Evolutionary conservation across 129 eudicot species (phyloP).

Genomic region (Flaveria linearis): DNA sequence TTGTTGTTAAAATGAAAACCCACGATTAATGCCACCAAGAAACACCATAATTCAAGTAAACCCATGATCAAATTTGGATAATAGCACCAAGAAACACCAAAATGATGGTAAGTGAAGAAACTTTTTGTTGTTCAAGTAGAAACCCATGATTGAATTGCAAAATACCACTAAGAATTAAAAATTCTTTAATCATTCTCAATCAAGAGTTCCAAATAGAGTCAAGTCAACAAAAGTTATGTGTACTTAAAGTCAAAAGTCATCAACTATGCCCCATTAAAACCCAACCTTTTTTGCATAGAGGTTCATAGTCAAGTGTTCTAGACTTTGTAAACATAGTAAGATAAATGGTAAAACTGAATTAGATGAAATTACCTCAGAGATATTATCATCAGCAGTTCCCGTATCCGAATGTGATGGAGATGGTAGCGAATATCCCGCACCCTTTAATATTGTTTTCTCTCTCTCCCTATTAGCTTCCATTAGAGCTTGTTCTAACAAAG

Average conservation of each 20-base stretch:
- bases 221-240: neutral
- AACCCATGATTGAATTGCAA: no score
- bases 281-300: no score
- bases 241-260: neutral
- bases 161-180: no score
- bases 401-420: neutral
- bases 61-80: no score
- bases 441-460: conserved; percentile 33
- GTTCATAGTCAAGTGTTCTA: neutral
- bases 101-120: no score
- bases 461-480: conserved; percentile 73
- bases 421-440: neutral
- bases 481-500: conserved; percentile 55
- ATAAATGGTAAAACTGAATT: neutral
- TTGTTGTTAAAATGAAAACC: no score
- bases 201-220: neutral
- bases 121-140: no score
- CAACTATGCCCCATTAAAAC: neutral
- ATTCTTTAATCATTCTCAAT: no score
- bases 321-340: neutral
- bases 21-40: no score
- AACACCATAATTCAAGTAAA: no score
- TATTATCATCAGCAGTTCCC: neutral
- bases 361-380: neutral
- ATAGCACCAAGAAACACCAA: no score